phyloP scores from a whole-genome alignment of 2,329 filamentous ascomycete species.

The Didymella pinodella region DNA sequence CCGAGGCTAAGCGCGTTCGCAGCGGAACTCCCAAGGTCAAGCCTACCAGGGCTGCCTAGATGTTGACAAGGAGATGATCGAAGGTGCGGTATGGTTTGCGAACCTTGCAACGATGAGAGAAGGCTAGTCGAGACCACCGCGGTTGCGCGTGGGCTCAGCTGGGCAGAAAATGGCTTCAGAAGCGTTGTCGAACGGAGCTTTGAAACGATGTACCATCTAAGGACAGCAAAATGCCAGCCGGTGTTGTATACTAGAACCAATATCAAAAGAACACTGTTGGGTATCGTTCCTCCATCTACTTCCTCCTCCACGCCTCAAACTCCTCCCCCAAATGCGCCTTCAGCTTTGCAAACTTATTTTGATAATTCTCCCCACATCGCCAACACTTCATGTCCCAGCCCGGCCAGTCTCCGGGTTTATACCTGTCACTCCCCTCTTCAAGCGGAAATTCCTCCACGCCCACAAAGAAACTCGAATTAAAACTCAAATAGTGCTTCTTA shows the following conservation, averaged over 20 bases:
- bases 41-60: conserved; percentile 33
- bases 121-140: background rate
- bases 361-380: conserved; percentile 79
- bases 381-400: conserved; percentile 77
- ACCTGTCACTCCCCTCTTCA: conserved; percentile 67
- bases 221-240: no score
- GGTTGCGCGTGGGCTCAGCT: background rate
- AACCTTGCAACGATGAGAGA: background rate
- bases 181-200: no score
- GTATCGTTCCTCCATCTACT: conserved; percentile 17
- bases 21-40: conserved; percentile 54
- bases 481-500: conserved; percentile 91
- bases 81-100: background rate
- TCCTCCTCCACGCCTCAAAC: conserved; percentile 74
- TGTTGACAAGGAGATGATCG: background rate
- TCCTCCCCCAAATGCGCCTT: conserved; percentile 80
- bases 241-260: no score
- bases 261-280: no score
- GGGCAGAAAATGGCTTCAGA: background rate
- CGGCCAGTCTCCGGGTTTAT: conserved; percentile 68
- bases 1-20: conserved; percentile 71
- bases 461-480: conserved; percentile 85
- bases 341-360: conserved; percentile 74
- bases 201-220: no score
- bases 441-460: conserved; percentile 82